Evolutionary conservation across 2,329 filamentous ascomycete species (phyloP).

Genomic region (Colletotrichum somersetense): DNA sequence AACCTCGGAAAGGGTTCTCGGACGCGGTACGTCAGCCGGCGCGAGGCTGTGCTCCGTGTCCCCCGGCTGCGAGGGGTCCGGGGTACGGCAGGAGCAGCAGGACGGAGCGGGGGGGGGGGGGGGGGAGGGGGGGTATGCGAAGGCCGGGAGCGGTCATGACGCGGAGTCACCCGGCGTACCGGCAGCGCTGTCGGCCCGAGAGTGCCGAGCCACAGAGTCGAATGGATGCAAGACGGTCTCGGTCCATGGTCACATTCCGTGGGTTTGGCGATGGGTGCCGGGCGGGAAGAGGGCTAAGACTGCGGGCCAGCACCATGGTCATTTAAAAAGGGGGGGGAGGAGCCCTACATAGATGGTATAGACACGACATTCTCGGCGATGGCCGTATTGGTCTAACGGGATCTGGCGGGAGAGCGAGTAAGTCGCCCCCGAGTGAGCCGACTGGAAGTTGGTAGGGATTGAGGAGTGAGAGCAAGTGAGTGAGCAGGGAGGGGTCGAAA

Average conservation of each 20-base stretch:
- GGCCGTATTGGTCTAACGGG: not conserved
- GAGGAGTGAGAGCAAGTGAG: too few relatives aligned
- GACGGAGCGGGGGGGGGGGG: slow-evolving; percentile 8
- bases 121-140: too few relatives aligned
- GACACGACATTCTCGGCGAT: not conserved
- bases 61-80: slow-evolving; percentile 31
- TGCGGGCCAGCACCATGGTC: too few relatives aligned
- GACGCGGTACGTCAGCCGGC: slow-evolving; percentile 49
- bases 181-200: too few relatives aligned
- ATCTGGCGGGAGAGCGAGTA: not conserved
- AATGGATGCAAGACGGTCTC: too few relatives aligned
- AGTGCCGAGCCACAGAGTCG: not conserved
- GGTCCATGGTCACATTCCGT: too few relatives aligned
- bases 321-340: too few relatives aligned
- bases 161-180: not conserved
- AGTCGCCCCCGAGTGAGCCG: not conserved
- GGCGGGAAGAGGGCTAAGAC: too few relatives aligned
- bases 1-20: slow-evolving; percentile 54
- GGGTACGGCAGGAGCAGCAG: slow-evolving; percentile 32
- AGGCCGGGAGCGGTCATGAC: not conserved
- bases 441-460: too few relatives aligned
- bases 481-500: not conserved
- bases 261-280: too few relatives aligned
- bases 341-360: too few relatives aligned
- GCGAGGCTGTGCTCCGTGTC: slow-evolving; percentile 47